Evolutionary conservation across 208 protist genomes (phyloP), one percentile per base, ranked within the genome.

Genomic region (Porcisia deanei): DNA sequence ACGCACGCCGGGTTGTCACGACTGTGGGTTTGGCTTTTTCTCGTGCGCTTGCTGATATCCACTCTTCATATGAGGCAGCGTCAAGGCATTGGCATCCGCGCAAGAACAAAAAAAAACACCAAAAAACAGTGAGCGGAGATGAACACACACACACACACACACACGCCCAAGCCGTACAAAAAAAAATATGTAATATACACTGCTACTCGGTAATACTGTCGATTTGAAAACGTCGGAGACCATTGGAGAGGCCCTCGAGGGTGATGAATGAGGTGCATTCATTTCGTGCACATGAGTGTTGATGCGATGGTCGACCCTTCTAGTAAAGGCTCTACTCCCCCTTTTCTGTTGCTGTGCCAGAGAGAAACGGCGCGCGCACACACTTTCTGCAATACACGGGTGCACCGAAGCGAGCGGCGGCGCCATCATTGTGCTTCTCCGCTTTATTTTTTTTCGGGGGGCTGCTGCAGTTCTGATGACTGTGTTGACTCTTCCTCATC

Each of bases 41-140:
- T 72, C 47, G 18, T 43, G 61, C 54, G 14, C 16, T 49, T 79
- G 45, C 30, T 73, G 20, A 59, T 79, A 65, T n/a, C 55, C 47
- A n/a, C 39, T 45, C 45, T 30, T 58, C 20, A 9, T 59, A 67
- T 57, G 10, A 43, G 34, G 41, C 16, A 34, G 22, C 30, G 63
- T 25, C 10, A 8, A 30, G 25, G 41, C 47, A 20, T 25, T 20
- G 22, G 63, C 41, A 18, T 37, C 41, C 16, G 25, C 39, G 47
- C 47, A 52, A 5, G 47, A 52, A 12, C 47, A 52, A 37, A 30
- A 12, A 65, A 65, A 25, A 65, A 18, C 34, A 65, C 12, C 34
- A 65, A 2, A 47, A 20, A 16, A 34, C 2, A 67, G 20, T 4
- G 22, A 49, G 14, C 14, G 8, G 22, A 25, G 14, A 49, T 3